Evolutionary conservation across 345 rosid genomes (phyloP), one percentile per base, ranked within the genome.

Genomic region (Fremontodendron californicum): DNA sequence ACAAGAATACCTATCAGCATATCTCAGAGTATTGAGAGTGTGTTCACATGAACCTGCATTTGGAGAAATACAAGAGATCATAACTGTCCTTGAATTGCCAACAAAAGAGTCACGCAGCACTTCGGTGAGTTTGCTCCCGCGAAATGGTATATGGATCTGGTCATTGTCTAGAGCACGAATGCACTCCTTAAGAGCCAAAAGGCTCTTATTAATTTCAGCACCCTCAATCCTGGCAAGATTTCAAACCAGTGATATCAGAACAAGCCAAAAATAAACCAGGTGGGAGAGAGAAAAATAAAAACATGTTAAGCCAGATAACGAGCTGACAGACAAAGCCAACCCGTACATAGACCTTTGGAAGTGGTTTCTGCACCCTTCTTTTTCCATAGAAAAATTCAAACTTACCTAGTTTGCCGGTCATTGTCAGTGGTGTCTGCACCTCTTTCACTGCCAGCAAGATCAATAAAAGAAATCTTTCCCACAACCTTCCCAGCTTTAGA

Each of bases 341-440:
- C 37, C 9, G 11, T 16, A 16, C 15, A 62, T 15, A 31, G 40
- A 31, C 67, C 42, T 62, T 61, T 31, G 39, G 21, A 62, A 62
- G 40, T 33, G 11, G 42, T 62, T 42, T 69, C 73, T 9, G 54
- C 52, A 68, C 9, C 51, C 73, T 11, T 11, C 12, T 5, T 43
- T 16, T 12, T n/a, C 51, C 19, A 45, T 10, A 43, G 31, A 23
- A 25, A 45, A 25, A 27, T 45, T 70, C 40, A 42, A 51, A 64
- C 18, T 16, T 85, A 95, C 99, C 98, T 92, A 58, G 99, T 95
- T 82, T 93, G 98, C 35, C 97, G 87, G 78, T 95, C 99, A 85
- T 90, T 95, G 77, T 95, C 99, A 49, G 96, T 95, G 84, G 99
- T 95, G 79, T 93, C 98, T 49, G 99, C 99, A 81, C 98, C 99